Percentiles rank a stretch among this genome's conserved stretches.
phyloP scores from a whole-genome alignment of 2,329 filamentous ascomycete species.

The Harringtonia lauricola region DNA sequence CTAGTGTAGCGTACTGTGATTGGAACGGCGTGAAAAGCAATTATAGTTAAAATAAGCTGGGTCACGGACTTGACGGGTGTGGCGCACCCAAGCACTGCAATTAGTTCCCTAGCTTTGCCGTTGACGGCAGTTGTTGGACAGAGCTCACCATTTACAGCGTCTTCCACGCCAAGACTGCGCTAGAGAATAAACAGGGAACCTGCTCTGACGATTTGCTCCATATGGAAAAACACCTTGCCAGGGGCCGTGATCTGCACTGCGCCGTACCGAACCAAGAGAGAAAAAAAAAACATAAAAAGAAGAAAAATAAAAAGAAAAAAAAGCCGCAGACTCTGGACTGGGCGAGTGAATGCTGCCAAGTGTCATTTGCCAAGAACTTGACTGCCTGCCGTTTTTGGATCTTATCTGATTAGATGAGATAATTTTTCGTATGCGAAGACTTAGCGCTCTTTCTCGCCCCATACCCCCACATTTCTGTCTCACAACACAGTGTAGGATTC shows the following conservation, averaged over 20 bases:
- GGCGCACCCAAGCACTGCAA: not conserved
- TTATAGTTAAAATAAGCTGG: not conserved
- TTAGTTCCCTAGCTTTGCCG: not conserved
- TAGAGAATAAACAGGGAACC: not conserved
- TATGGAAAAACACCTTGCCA: no score
- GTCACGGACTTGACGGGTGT: not conserved
- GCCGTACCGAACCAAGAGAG: no score
- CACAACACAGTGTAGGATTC: not conserved
- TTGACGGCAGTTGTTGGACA: not conserved
- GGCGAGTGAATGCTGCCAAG: no score
- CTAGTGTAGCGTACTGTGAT: no score
- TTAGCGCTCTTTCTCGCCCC: no score
- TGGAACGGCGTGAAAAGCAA: not conserved
- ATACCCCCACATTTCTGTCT: not conserved
- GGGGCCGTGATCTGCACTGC: no score
- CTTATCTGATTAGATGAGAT: constrained; percentile 10
- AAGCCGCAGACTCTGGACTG: no score
- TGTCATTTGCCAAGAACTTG: no score
- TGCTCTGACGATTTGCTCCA: no score
- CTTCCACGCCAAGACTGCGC: not conserved
- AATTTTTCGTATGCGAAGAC: constrained; percentile 1
- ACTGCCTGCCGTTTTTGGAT: not conserved
- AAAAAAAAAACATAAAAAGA: not conserved
- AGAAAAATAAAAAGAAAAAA: not conserved
- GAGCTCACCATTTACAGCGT: not conserved